These are phyloP conservation scores for Catenaria anguillulae DNA, from an alignment of 371 early-diverging fungal genomes.

Conservation along the genomic window DNA sequence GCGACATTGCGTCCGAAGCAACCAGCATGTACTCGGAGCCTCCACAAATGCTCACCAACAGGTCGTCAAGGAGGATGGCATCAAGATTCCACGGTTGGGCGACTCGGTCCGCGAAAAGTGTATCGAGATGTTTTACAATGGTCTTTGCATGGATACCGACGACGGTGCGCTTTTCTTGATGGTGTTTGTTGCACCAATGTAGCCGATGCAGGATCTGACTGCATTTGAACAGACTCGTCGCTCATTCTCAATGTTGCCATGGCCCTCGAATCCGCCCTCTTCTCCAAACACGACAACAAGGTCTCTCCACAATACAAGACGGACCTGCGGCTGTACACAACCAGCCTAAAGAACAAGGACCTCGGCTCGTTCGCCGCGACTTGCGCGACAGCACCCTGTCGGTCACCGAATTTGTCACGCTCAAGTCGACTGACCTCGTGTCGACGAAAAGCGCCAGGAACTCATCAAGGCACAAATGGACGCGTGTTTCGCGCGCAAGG, in stretches of 20 bases:
- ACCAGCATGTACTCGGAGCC: no score
- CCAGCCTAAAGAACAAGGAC: constrained; percentile 44
- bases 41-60: constrained; percentile 17
- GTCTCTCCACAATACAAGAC: constrained; percentile 40
- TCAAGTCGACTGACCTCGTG: constrained; percentile 80
- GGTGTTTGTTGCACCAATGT: background rate
- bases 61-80: constrained; percentile 46
- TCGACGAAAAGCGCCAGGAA: constrained; percentile 59
- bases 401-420: constrained; percentile 44
- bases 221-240: constrained; percentile 33
- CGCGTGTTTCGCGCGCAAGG: constrained; percentile 62
- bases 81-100: constrained; percentile 40
- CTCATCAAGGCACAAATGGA: constrained; percentile 53
- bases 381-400: background rate
- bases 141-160: constrained; percentile 53
- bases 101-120: constrained; percentile 62
- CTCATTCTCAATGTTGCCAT: constrained; percentile 45
- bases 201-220: no score
- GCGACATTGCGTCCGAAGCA: no score
- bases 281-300: constrained; percentile 20
- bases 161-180: constrained; percentile 27
- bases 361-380: background rate
- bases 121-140: constrained; percentile 66
- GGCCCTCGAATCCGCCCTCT: constrained; percentile 50
- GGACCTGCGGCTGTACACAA: constrained; percentile 60